Percentiles rank a stretch among this genome's conserved stretches.
Evolutionary conservation across 2,329 filamentous ascomycete species (phyloP).

Genomic region (Teratosphaeria zuluensis): DNA sequence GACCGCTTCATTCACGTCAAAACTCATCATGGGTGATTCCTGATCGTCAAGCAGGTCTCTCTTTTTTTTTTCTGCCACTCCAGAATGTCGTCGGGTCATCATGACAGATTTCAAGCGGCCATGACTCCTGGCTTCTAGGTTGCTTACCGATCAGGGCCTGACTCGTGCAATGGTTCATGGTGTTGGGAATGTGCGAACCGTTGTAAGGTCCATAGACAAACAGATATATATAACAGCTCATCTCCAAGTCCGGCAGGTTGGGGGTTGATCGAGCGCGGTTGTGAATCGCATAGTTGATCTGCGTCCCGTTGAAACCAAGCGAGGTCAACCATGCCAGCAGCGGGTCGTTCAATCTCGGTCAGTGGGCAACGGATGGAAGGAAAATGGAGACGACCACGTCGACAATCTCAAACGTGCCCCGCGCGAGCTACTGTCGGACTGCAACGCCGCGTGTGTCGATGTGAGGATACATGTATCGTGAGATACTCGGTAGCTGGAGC

Average conservation of each 20-base stretch:
- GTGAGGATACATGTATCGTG: neutral
- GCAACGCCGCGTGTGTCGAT: too few relatives aligned
- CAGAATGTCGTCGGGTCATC: neutral
- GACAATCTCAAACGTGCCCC: neutral
- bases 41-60: too few relatives aligned
- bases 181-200: neutral
- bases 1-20: neutral
- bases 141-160: neutral
- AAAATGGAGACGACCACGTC: too few relatives aligned
- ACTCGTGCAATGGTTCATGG: neutral
- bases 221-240: neutral
- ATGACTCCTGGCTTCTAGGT: neutral
- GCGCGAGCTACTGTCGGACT: neutral
- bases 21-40: too few relatives aligned
- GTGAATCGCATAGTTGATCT: neutral
- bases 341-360: neutral
- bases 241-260: neutral
- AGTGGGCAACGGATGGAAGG: neutral
- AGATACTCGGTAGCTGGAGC: neutral
- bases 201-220: neutral
- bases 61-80: too few relatives aligned
- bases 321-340: neutral
- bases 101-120: neutral
- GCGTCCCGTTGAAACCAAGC: neutral
- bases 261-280: neutral